These are phyloP conservation scores for Blastomyces parvus DNA, from an alignment of 2,329 filamentous ascomycete species.

Conservation along the genomic window DNA sequence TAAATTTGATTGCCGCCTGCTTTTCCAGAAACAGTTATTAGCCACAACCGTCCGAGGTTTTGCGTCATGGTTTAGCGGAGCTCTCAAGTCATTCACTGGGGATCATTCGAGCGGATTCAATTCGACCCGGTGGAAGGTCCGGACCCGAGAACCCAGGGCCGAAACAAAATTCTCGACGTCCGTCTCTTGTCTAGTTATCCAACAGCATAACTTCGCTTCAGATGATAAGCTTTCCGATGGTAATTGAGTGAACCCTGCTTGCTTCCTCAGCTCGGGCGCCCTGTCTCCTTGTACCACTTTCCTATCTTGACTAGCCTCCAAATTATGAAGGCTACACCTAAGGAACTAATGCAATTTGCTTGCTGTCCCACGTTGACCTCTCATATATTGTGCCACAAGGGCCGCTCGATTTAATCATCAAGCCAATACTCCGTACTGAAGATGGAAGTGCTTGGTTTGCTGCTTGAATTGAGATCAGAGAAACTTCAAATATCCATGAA, in stretches of 20 bases:
- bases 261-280: neutral
- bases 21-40: neutral
- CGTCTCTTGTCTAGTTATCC: neutral
- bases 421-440: neutral
- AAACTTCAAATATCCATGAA: neutral
- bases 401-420: neutral
- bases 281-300: neutral
- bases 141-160: neutral
- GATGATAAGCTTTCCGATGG: neutral
- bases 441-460: neutral
- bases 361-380: neutral
- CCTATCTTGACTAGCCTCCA: slow-evolving; percentile 1
- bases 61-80: neutral
- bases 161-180: neutral
- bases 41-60: neutral
- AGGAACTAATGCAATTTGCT: neutral
- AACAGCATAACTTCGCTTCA: neutral
- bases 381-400: neutral
- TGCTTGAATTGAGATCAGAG: neutral
- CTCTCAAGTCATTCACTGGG: neutral
- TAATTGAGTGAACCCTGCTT: neutral
- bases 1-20: neutral
- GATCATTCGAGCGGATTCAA: neutral
- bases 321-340: neutral
- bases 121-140: neutral